Conservation (phyloP, 306 rosid species). For the Hippophae tibetana region DNA sequence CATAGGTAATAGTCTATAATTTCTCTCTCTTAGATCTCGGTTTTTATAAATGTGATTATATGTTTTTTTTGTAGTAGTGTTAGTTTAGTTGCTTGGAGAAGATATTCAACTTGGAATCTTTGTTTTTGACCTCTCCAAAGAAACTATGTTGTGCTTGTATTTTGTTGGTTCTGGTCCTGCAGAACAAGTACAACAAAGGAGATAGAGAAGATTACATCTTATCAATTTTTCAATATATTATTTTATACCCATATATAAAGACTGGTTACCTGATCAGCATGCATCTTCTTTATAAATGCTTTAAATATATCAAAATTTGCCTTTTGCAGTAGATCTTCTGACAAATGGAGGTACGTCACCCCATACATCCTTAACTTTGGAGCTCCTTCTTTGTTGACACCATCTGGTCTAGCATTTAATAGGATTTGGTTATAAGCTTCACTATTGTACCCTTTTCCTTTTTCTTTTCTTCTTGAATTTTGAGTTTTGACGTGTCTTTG, state of each 20-base stretch:
- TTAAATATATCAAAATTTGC: conserved; percentile 51
- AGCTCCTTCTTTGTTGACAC: conserved; percentile 36
- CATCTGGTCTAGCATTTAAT: conserved; percentile 82
- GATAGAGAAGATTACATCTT: background rate
- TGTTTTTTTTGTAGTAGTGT: background rate
- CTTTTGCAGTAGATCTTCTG: conserved; percentile 39
- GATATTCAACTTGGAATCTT: conserved; percentile 37
- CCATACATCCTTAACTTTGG: conserved; percentile 61
- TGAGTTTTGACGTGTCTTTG: too few species aligned
- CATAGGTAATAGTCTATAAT: too few species aligned
- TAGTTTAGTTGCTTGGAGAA: conserved; percentile 59
- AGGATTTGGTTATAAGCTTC: conserved; percentile 67
- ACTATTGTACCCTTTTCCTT: conserved; percentile 29
- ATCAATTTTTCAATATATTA: background rate
- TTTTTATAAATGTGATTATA: too few species aligned
- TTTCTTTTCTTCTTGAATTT: too few species aligned
- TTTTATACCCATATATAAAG: conserved; percentile 10
- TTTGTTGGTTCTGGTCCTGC: conserved; percentile 46
- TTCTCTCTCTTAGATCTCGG: too few species aligned
- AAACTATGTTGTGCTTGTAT: conserved; percentile 41
- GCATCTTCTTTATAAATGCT: conserved; percentile 69
- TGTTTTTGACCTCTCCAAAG: conserved; percentile 49
- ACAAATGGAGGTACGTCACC: conserved; percentile 69
- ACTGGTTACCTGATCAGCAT: conserved; percentile 71
- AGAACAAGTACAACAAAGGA: conserved; percentile 11